Evolutionary conservation across 192 early-diverging fungal species (phyloP).

Genomic region (Dispira simplex): DNA sequence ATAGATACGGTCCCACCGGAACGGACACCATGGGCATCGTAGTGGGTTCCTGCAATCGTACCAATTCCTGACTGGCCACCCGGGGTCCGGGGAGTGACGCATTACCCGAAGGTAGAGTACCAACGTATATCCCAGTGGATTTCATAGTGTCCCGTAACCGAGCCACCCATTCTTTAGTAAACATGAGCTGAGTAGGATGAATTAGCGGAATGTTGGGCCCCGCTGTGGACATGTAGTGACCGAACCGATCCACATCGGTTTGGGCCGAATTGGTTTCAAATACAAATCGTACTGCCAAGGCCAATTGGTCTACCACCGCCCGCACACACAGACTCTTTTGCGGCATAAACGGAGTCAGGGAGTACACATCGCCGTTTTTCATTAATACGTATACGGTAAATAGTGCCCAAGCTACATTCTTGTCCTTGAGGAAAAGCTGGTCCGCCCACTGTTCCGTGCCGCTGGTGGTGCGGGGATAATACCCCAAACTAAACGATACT

Average conservation of each 20-base stretch:
- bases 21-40: neutral
- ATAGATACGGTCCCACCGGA: slow-evolving; percentile 21
- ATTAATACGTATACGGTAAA: slow-evolving; percentile 54
- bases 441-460: slow-evolving; percentile 7
- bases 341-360: slow-evolving; percentile 66
- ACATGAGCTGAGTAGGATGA: slow-evolving; percentile 4
- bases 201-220: slow-evolving; percentile 1
- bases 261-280: slow-evolving; percentile 7
- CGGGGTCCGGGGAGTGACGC: neutral
- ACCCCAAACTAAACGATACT: slow-evolving; percentile 30
- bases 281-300: neutral
- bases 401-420: slow-evolving; percentile 39
- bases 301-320: slow-evolving; percentile 7
- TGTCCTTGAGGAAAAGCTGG: neutral
- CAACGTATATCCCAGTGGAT: neutral
- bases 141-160: neutral
- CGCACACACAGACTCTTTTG: slow-evolving; percentile 6
- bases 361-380: slow-evolving; percentile 52
- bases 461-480: slow-evolving; percentile 12
- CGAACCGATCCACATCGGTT: slow-evolving; percentile 10
- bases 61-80: neutral
- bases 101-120: neutral
- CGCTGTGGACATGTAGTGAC: neutral
- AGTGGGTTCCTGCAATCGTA: neutral
- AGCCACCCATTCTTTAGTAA: slow-evolving; percentile 7